Evolutionary conservation across 2,329 filamentous ascomycete genomes (phyloP), one percentile per base, ranked within the genome.

Genomic region (Bipolaris cookei): DNA sequence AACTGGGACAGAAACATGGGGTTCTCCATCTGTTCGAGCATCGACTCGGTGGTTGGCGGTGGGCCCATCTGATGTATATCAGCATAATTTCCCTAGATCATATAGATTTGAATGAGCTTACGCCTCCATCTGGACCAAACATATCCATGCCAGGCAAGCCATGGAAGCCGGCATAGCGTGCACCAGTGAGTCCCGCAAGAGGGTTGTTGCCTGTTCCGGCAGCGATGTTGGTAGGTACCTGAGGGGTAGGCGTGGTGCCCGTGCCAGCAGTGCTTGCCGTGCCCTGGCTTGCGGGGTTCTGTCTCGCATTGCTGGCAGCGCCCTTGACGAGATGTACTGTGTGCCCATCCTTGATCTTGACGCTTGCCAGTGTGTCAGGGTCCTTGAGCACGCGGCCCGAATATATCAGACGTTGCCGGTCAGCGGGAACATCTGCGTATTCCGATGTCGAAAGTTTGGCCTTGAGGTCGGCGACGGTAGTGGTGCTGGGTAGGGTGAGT

Each of bases 361-460:
- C 96, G 54, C 87, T 86, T 63, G 84, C 87, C 41, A 99, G 81
- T 0, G 90, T 88, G 69, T 99, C 94, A 57, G 90, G 87, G 76
- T 99, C 95, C 82, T 98, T 99, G 81, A 99, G 87, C 59, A 99
- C 94, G 59, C 94, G 89, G 51, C 95, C 95, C 5, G 94, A 97
- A 82, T 98, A 99, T 80, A 99, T 99, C 63, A 99, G 84, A 59
- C 95, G 91, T 80, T 98, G 94, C 67, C 92, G 87, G 72, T 96
- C 92, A 51, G 89, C 84, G 32, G 95, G 90, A 54, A 97, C 88
- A 76, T 96, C 89, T 76, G 96, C 94, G 73, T 89, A 91, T 68
- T 96, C 92, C 56, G 87, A 79, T 30, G 86, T 85, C 4, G 93
- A 86, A 37, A 99, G 88, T 82, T 94, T 97, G 61, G 85, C 86